Evolutionary conservation across 2,329 filamentous ascomycete species (phyloP), one percentile per base, ranked within the genome.

Genomic region (Aureobasidium melanogenum): DNA sequence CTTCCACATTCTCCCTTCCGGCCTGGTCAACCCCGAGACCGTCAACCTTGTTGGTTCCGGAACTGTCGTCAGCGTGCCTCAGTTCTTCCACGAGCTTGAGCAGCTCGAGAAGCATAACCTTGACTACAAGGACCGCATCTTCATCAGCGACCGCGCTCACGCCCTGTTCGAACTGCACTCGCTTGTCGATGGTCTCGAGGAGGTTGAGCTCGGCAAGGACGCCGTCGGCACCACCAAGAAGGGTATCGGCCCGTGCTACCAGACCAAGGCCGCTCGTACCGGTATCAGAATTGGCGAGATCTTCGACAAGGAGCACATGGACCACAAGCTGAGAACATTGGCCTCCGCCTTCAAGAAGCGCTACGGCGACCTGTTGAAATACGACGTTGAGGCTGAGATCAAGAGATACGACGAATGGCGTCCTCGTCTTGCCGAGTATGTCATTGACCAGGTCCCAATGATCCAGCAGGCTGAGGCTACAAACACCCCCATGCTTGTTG

Each of bases 341-440:
- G 86, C 82, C 9, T 67, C 73, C 6, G 84, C 82, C n/a, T 88
- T 82, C 74, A 80, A 84, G 76, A 85, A 87, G 75, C 79, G 86
- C 56, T 91, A 84, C 67, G 87, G 88, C 8, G 82, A 87, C 66
- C 73, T 88, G 28, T 74, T 88, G 60, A 71, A 84, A 70, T 86
- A 87, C 69, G 84, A 91, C 64, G 80, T 86, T 7, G 86, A 91
- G 66, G 84, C 85, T 36, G 88, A 91, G 75, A 81, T 91, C 65
- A 72, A 71, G 19, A 76, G 78, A 43, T 89, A 86, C 74, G 79
- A 83, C 69, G 76, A 77, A 38, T 85, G 85, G 71, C 80, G 84
- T 30, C 72, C 75, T 63, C 79, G 79, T 68, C 77, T 90, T 28
- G 78, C 78, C 47, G 77, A 79, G 24, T 88, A 83, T 66, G 81